Base-by-base conservation (phyloP, 2,329 filamentous ascomycete species). In the Coniella lustricola region DNA sequence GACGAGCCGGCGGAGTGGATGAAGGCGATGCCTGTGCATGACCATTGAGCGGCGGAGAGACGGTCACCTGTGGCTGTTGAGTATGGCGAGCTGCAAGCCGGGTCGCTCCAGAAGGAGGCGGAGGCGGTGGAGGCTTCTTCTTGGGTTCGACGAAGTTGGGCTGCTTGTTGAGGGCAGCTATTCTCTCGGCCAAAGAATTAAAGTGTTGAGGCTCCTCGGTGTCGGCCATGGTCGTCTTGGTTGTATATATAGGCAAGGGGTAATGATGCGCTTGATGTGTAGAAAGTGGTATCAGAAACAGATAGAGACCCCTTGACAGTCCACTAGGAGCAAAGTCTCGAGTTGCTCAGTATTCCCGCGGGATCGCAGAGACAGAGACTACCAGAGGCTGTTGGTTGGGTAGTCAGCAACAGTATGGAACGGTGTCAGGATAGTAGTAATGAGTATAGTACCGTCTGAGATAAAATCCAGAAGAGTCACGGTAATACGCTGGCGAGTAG, bases 81-180 rank as follows among this genome's bases (percentile, higher is more conserved):
- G 52, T 34, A n/a, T 60, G 53, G 37, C 67, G 63, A 33, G 68
- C 60, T 10, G 63, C 53, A 48, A 71, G 68, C 46, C 69, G 68
- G 36, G 62, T 66, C 12, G 72, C 69, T 39, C 73, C 73, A 13
- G 69, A 69, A 53, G 75, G 71, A 39, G 73, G 74, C 13, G 69
- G 70, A 53, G 75, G 71, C 3, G 72, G 74, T 21, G 70, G 67
- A 20, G 70, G 64, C 46, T 65, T 63, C 59, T 69, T 70, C 20
- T 58, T 55, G 18, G 67, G 64, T 13, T 65, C 58, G 49, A 67
- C 67, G 66, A 83, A 78, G 67, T 76, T 77, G 64, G 78, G 77
- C 62, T 82, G 74, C 59, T 69, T 67, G 56, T 83, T 83, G 54
- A 84, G 70, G 25, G 81, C 81, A 9, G 80, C 79, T 54, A 84